Base-by-base conservation (phyloP, 306 rosid genomes). In the Prunus davidiana region DNA sequence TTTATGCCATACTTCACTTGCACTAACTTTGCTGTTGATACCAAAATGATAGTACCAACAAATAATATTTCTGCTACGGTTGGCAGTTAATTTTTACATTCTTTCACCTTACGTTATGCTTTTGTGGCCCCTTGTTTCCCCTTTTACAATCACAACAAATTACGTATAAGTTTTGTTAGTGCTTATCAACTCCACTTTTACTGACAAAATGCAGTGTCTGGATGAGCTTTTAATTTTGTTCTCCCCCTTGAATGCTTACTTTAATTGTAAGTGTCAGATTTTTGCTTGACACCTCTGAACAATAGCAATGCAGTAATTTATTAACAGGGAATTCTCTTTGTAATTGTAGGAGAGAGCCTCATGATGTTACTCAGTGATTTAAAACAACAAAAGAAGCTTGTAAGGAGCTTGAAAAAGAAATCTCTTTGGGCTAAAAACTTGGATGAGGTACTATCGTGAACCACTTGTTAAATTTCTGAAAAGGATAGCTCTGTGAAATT, bases 371-470 rank as follows among this genome's bases (percentile, higher is more conserved):
- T 87, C 64, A 88, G 96, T 66, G 99, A 96, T 86, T 81, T 93
- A 54, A 91, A 84, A 79, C 88, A 93, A 73, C 96, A 96, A 81
- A 89, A 86, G 83, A 96, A 86, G 91, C 86, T 89, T 34, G 98
- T 91, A 78, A 88, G 82, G 85, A 86, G 85, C 87, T 84, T 93
- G 91, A 87, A 91, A 87, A 93, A 79, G 89, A 96, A 89, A 83
- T 91, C 97, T 82, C 97, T 96, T 34, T 96, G 99, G 99, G 84
- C 94, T 55, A 85, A 83, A 81, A 86, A 38, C 79, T 83, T 91
- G 82, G 96, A 96, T 71, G 97, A 91, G 99, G 99, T 96, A 78
- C 75, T 73, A 30, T 76, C 64, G 46, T 76, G 75, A 80, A 75
- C 67, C 63, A 63, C 45, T 34, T 65, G 3, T 75, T 62, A 43